Evolutionary conservation across 2,329 filamentous ascomycete species (phyloP), one percentile per base, ranked within the genome.

Genomic region (Penicillium crustosum): DNA sequence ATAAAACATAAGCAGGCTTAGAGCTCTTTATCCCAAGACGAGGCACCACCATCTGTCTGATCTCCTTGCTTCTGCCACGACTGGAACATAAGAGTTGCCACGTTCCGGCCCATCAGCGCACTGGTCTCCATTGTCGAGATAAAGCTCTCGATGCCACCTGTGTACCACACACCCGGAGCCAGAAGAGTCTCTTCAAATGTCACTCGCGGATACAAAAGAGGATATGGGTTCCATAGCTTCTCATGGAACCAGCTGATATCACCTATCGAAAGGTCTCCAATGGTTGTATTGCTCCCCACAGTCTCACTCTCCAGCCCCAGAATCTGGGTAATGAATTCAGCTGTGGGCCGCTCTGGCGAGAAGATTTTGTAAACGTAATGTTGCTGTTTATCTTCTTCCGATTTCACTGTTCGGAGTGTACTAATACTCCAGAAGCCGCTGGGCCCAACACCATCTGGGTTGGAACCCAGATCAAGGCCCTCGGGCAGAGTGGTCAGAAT

Each of bases 111-210:
- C 86, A 94, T 94, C 65, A 97, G 75, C 1, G 91, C 89, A 72
- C 88, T 96, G 7, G 94, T 97, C 80, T 99, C 94, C 94, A 99
- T 97, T 0, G 92, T 96, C 10, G 89, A 94, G 65, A 97, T 95
- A 72, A 99, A 97, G 65, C 89, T 89, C 77, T 97, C 93, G 43
- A 97, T 95, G 0, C 82, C 83, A 52, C 80, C 79, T 6, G 84
- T 86, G 66, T 88, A 87, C 82, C 82, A 81, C 13, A 80, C 41
- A 49, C 70, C 63, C 3, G 70, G 69, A 6, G 73, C 86, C 3
- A 97, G 72, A 61, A 87, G 79, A 3, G 88, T 84, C 60, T 94
- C 89, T 65, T 97, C 91, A 73, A 97, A 99, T 0, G 89, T 93
- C 0, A 92, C 86, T 0, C 92, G 84, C 0, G 93, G 93, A n/a